Evolutionary conservation across 225 moss, liverwort and hornwort genomes (phyloP), one percentile per base, ranked within the genome.

Genomic region (Polytrichum formosum): DNA sequence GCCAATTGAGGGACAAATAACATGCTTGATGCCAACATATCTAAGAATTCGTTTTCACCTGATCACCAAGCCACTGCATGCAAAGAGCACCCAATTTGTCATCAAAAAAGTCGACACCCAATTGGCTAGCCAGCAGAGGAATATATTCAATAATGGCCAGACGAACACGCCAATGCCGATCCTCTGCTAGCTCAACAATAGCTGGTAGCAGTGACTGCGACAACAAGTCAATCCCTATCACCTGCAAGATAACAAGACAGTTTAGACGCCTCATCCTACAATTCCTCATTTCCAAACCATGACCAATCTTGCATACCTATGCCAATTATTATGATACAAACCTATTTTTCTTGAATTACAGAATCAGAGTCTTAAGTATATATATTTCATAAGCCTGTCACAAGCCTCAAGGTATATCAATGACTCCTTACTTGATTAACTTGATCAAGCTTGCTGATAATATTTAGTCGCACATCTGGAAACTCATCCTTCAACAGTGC

Each of bases 11-110:
- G 16, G 13, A 16, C 13, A 46, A 46, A 58, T 58, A 58, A 58
- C 58, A 58, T 6, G 6, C 58, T 58, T 58, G 21, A 20, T 22
- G 4, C 6, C 2, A n/a, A 58, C 58, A 58, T 6, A 58, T 28
- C 3, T 46, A 46, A 46, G 13, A 46, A 13, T 20, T 18, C n/a
- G 22, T 18, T 13, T 35, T 55, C 54, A 92, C 92, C 92, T 92
- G 88, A 66, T 96, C 96, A 65, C 93, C 96, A 75, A 96, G 96
- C 96, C 96, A 96, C 85, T 93, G 93, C 96, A 96, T 96, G 77
- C 96, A 96, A 55, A 96, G 90, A 59, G 83, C 80, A 27, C 96
- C 96, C 67, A 96, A 80, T 75, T 96, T 96, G 75, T 96, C 91
- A 78, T 96, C 96, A 80, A 96, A 96, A 78, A 96, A 96, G 81